phyloP scores from a whole-genome alignment of 305 asterid genomes.

The Withania somnifera region DNA sequence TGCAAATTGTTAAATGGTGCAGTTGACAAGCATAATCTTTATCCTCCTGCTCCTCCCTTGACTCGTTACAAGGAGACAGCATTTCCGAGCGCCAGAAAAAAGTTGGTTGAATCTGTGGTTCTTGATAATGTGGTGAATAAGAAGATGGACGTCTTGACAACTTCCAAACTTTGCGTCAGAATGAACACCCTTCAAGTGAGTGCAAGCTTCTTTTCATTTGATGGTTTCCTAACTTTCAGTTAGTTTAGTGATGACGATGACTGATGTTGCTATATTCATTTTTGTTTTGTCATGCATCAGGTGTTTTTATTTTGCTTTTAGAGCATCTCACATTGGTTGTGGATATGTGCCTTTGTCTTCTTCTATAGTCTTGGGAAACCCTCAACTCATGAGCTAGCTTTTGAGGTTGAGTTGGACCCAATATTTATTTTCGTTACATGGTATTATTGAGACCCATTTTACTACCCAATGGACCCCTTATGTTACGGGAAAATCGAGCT shows the following conservation, averaged over 20 bases:
- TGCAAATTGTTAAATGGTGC: conserved; percentile 23
- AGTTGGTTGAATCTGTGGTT: conserved; percentile 44
- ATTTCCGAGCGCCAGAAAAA: conserved; percentile 73
- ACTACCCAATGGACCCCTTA: neutral
- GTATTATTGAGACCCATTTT: neutral
- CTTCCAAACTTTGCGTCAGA: conserved; percentile 79
- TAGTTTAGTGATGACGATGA: neutral
- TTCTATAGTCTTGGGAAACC: neutral
- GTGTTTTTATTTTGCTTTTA: neutral
- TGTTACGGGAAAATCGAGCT: neutral
- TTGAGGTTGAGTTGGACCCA: neutral
- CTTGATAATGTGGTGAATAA: conserved; percentile 47
- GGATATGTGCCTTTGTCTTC: neutral
- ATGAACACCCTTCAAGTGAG: conserved; percentile 86
- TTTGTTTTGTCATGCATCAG: neutral
- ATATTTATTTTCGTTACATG: neutral
- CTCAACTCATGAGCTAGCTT: neutral
- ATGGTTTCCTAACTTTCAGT: conserved; percentile 10
- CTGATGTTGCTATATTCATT: neutral
- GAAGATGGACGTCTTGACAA: conserved; percentile 57
- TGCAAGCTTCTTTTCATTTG: conserved; percentile 15
- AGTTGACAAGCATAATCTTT: conserved; percentile 63
- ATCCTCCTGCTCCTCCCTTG: conserved; percentile 83
- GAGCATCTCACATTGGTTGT: neutral
- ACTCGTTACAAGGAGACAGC: conserved; percentile 83